Evolutionary conservation across 1,284 basidiomycete genomes (phyloP).

Genomic region (Ustilago trichophora): DNA sequence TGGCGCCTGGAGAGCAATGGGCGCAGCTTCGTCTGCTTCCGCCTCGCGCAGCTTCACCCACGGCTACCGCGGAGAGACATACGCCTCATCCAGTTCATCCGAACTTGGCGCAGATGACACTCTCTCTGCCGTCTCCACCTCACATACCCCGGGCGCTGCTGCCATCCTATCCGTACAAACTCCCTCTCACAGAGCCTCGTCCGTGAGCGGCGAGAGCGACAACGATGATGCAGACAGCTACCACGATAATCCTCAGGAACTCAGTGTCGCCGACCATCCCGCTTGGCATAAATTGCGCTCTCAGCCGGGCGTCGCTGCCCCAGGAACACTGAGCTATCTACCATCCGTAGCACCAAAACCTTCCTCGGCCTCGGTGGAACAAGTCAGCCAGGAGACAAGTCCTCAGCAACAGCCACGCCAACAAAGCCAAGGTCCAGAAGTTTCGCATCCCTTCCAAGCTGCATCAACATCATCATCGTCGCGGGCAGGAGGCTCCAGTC

Average conservation of each 20-base stretch:
- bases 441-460: constrained; percentile 22
- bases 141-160: background rate
- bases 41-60: constrained; percentile 32
- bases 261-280: constrained; percentile 35
- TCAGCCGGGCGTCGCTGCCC: constrained; percentile 24
- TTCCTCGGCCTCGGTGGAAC: background rate
- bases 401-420: background rate
- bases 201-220: background rate
- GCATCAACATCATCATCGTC: background rate
- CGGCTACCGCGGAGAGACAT: constrained; percentile 14
- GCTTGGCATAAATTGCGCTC: constrained; percentile 33
- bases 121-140: background rate
- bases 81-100: constrained; percentile 31
- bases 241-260: constrained; percentile 24
- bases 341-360: constrained; percentile 22
- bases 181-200: background rate
- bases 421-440: background rate
- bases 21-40: constrained; percentile 23
- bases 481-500: background rate
- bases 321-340: constrained; percentile 37
- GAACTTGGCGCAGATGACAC: constrained; percentile 26
- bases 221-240: constrained; percentile 21
- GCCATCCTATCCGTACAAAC: constrained; percentile 1
- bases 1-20: constrained; percentile 42
- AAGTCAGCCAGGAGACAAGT: background rate